Evolutionary conservation across 805 yeast genomes (phyloP), one percentile per base, ranked within the genome.

Genomic region (Phaffomyces antillensis): DNA sequence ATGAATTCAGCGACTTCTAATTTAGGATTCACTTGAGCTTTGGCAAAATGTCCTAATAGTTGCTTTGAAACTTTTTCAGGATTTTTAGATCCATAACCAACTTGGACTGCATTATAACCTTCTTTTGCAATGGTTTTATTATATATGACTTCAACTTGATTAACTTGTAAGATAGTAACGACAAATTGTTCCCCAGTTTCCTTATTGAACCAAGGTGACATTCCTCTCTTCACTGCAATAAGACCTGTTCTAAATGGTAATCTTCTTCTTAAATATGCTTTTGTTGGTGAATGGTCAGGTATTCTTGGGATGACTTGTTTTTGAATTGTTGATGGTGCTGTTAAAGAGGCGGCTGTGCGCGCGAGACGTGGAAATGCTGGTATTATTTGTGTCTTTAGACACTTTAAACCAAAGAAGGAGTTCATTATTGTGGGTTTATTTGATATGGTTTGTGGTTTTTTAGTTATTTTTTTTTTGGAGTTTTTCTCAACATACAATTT

Each of bases 11-110:
- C 73, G 8, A 86, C 69, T 52, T 75, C 67, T 44, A 72, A 72
- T 67, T 93, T 93, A 41, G 98, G 97, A 36, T 95, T 81, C 10
- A 89, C 90, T 40, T 78, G 71, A 6, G 95, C 95, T 36, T 79
- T 72, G 37, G 85, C 79, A 56, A 79, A 89, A 58, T 84, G 89
- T 10, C 90, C 91, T 48, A 90, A 72, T 68, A 79, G 63, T 17
- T 77, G 76, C 52, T 83, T 75, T 23, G 83, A 70, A 37, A 83
- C 75, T 56, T 84, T 84, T 48, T 78, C 72, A 35, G 72, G 70
- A 46, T 78, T 69, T 56, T 80, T 80, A 53, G 76, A 75, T 25
- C 96, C 91, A 51, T 77, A 85, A 13, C 98, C 99, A 36, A 93
- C 72, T 65, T 87, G 86, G 15, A 89, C 91, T 0, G 96, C 91